Evolutionary conservation across 495 filamentous ascomycete species (phyloP), one percentile per base, ranked within the genome.

Genomic region (Darksidea phi): DNA sequence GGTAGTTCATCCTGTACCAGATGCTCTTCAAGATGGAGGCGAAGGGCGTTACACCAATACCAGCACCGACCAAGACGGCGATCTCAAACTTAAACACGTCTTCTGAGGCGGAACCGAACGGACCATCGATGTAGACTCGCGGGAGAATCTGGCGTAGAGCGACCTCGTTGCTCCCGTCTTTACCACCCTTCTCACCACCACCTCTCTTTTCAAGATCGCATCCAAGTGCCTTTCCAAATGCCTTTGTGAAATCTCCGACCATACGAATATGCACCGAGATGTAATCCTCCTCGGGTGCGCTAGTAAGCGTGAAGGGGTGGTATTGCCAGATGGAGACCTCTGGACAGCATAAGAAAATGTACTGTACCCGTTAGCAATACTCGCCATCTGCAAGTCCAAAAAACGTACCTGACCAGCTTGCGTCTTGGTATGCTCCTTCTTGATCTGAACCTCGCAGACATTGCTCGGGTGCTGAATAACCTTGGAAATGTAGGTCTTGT

Each of bases 1-100:
- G 86, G 72, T 86, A 89, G 77, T 89, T 89, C 81, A 88, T 88
- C n/a, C 87, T 80, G 72, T 90, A 91, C 88, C 88, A 91, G 72
- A 91, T 89, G 56, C 85, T 88, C 77, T 91, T 91, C 67, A 91
- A 73, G 67, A 90, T 88, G 1, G 87, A 88, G 25, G 87, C 87
- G 69, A 88, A 90, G 6, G 85, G 84, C 25, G 86, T 88, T 7
- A 89, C 85, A 72, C 86, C 86, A 63, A 88, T 88, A 72, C 87
- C 87, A 25, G 85, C 83, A 64, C 86, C 87, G 63, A 83, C 80
- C 6, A 90, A 77, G 23, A 89, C 74, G 20, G 87, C 81, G 41
- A 87, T 79, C 69, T 90, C 87, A 72, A 86, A 89, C 70, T 89
- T 87, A 78, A 89, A 89, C 46, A 88, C 86, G 60, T 89, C 85